Conservation (phyloP, 2,329 filamentous ascomycete species). For the Fusarium kyushuense region DNA sequence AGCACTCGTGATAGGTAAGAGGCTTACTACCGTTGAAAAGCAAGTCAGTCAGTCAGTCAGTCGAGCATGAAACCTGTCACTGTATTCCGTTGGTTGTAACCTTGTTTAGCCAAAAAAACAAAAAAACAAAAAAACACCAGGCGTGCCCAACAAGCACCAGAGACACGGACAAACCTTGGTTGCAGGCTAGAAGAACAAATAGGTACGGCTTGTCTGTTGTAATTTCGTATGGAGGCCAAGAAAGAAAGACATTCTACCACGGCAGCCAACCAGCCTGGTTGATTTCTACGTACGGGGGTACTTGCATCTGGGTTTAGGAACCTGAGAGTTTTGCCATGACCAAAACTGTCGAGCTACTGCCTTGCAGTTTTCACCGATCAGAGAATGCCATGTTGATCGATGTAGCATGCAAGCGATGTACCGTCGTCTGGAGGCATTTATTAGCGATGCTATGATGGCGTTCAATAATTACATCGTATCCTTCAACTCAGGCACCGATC, state of each 20-base stretch:
- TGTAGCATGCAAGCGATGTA: background rate
- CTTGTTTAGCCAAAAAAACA: constrained; percentile 35
- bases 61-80: constrained; percentile 32
- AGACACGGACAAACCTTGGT: constrained; percentile 29
- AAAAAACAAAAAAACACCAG: too few species aligned
- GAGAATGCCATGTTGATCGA: constrained; percentile 18
- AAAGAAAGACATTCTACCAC: constrained; percentile 39
- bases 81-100: constrained; percentile 35
- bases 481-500: constrained; percentile 19
- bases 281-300: constrained; percentile 22
- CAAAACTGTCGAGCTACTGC: constrained; percentile 16
- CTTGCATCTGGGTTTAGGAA: constrained; percentile 19
- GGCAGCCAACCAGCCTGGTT: constrained; percentile 27
- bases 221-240: constrained; percentile 20
- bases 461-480: constrained; percentile 20
- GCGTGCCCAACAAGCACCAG: constrained; percentile 21
- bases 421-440: constrained; percentile 3
- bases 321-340: constrained; percentile 13
- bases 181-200: constrained; percentile 17
- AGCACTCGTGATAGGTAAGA: constrained; percentile 31
- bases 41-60: constrained; percentile 31
- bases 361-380: constrained; percentile 9
- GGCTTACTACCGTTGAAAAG: constrained; percentile 41
- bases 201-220: constrained; percentile 11
- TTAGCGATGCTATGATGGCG: constrained; percentile 22